Percentiles rank a stretch among this genome's conserved stretches.
Conservation (phyloP, 78 protist species). For the Mastigamoeba balamuthi region DNA sequence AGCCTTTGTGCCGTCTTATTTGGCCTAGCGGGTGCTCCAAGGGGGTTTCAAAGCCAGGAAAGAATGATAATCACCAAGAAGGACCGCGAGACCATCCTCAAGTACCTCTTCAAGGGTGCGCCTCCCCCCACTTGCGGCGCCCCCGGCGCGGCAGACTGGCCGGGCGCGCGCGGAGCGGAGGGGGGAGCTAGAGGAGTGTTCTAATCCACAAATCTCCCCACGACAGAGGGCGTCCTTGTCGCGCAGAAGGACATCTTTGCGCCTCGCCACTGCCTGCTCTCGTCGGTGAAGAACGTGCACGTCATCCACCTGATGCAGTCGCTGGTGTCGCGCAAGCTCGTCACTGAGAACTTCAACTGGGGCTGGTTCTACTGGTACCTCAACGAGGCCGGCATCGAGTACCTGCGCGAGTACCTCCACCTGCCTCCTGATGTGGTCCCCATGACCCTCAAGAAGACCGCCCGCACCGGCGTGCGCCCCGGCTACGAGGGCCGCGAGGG, state of each 20-base stretch:
- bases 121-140: not conserved
- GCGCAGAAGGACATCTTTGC: constrained; percentile 71
- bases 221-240: constrained; percentile 83
- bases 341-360: constrained; percentile 83
- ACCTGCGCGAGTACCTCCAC: constrained; percentile 81
- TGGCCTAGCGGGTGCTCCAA: no score
- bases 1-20: no score
- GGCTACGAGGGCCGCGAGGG: not conserved
- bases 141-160: not conserved
- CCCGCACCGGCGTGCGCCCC: constrained; percentile 5
- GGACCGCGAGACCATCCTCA: constrained; percentile 53
- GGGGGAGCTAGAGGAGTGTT: not conserved
- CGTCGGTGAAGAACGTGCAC: constrained; percentile 70
- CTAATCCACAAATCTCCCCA: not conserved
- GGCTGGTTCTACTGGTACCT: constrained; percentile 82
- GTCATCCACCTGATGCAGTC: constrained; percentile 67
- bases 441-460: constrained; percentile 67
- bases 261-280: constrained; percentile 36
- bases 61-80: constrained; percentile 64
- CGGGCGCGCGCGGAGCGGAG: not conserved
- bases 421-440: constrained; percentile 84
- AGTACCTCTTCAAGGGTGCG: constrained; percentile 57
- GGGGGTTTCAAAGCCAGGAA: no score
- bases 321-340: constrained; percentile 66
- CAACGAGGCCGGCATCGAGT: constrained; percentile 84